phyloP scores from a whole-genome alignment of 163 green algal species.

The Volvox carteri region DNA sequence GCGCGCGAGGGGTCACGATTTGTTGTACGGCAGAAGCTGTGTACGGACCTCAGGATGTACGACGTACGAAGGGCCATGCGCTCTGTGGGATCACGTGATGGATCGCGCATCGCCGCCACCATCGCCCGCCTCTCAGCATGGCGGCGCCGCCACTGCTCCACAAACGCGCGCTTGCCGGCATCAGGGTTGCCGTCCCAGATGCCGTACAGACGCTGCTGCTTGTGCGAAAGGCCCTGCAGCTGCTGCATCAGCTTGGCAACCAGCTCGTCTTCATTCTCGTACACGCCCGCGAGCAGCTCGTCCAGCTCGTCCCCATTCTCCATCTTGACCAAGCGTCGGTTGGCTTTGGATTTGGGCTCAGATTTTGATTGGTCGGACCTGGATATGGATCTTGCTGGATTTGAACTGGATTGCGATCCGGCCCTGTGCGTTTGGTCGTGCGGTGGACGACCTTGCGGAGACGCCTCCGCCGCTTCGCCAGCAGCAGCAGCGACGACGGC shows the following conservation, averaged over 20 bases:
- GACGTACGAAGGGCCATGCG: conserved; percentile 44
- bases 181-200: conserved; percentile 32
- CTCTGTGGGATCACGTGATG: background rate
- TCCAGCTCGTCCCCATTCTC: background rate
- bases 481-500: no score
- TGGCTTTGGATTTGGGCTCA: conserved; percentile 14
- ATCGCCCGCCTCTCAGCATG: conserved; percentile 41
- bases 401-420: no score
- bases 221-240: conserved; percentile 45
- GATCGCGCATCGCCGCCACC: conserved; percentile 19
- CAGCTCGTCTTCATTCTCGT: conserved; percentile 38
- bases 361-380: background rate
- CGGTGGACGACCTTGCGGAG: no score
- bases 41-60: conserved; percentile 56
- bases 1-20: no score
- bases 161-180: conserved; percentile 15
- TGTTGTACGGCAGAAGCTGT: no score
- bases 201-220: conserved; percentile 49
- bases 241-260: conserved; percentile 21
- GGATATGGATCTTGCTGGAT: background rate
- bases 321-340: background rate
- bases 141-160: conserved; percentile 21
- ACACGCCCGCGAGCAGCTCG: conserved; percentile 18
- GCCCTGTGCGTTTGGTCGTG: no score
- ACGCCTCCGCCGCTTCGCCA: no score